These are phyloP conservation scores for Mortierella sp. DNA, from an alignment of 371 early-diverging fungal species.

Conservation along the genomic window DNA sequence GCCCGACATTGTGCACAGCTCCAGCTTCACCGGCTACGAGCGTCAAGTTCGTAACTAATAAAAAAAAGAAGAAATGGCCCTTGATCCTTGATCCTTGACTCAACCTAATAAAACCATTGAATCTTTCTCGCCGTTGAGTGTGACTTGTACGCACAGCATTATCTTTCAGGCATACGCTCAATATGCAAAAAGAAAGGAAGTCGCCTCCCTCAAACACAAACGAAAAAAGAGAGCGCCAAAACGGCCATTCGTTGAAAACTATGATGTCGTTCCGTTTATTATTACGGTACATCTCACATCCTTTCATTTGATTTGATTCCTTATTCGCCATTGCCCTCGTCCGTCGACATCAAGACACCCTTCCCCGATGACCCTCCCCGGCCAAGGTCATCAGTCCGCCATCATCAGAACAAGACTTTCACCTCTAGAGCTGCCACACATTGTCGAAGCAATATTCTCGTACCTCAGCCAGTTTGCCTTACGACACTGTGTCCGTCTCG, in stretches of 20 bases:
- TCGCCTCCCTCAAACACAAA: neutral
- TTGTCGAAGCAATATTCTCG: conserved; percentile 14
- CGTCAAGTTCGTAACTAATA: neutral
- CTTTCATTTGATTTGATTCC: neutral
- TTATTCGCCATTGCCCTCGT: neutral
- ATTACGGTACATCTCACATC: neutral
- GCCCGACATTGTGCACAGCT: neutral
- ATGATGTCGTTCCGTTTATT: neutral
- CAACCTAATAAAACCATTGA: too few relatives aligned
- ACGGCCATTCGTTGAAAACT: conserved; percentile 3
- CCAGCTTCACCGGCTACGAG: neutral
- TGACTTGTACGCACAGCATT: neutral
- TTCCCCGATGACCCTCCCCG: conserved; percentile 5
- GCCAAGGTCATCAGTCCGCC: conserved; percentile 6
- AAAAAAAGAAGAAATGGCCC: neutral
- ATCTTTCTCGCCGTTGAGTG: neutral
- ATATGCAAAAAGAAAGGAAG: too few relatives aligned
- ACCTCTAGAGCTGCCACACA: conserved; percentile 5
- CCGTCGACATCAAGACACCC: neutral
- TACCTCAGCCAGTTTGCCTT: conserved; percentile 9
- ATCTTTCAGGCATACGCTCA: neutral
- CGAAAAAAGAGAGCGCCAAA: neutral
- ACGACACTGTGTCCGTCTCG: conserved; percentile 11
- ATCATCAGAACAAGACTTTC: conserved; percentile 6
- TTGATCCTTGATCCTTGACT: neutral